Conservation (phyloP, 177 flowering plant species). For the Vitis hybrid region DNA sequence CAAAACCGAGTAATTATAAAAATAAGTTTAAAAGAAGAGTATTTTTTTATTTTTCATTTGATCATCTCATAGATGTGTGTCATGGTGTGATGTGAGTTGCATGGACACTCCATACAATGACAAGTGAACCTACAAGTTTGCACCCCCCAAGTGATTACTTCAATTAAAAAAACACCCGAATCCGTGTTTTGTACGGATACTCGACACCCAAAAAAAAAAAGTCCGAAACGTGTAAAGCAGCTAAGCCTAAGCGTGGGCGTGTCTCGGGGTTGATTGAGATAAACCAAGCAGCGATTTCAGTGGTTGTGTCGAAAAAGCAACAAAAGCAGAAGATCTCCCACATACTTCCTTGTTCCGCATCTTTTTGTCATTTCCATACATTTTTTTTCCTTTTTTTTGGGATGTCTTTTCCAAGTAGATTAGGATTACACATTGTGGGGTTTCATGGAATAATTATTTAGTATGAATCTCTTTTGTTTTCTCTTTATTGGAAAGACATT, state of each 20-base stretch:
- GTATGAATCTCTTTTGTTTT: neutral
- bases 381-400: neutral
- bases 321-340: neutral
- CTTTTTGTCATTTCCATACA: neutral
- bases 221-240: slow-evolving; percentile 14
- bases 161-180: slow-evolving; percentile 1
- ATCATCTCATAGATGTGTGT: neutral
- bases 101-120: neutral
- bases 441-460: slow-evolving; percentile 1
- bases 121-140: neutral
- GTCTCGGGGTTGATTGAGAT: neutral
- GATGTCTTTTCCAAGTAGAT: slow-evolving; percentile 14
- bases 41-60: neutral
- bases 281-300: neutral
- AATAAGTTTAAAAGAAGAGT: no score
- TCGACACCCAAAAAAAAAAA: neutral
- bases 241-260: slow-evolving; percentile 10
- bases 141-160: neutral
- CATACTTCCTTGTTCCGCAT: neutral
- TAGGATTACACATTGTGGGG: slow-evolving; percentile 16
- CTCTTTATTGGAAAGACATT: neutral
- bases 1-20: no score
- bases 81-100: neutral
- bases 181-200: slow-evolving; percentile 20
- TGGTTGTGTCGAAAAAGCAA: neutral